Base-by-base conservation (phyloP, 768 basidiomycete species). In the Boletus bicolor region DNA sequence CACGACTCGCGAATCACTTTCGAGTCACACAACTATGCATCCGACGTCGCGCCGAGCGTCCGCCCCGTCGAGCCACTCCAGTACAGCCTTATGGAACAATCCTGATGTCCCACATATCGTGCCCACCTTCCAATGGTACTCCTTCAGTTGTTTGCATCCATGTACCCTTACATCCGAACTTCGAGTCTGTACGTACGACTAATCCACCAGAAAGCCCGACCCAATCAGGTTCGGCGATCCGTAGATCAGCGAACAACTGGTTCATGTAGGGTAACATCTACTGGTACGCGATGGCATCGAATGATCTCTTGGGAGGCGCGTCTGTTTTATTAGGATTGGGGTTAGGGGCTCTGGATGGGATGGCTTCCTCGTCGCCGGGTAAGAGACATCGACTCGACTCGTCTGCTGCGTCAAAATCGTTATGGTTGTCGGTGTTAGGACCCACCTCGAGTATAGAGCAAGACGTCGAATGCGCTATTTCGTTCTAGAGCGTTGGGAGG, bases 201-300 rank as follows among this genome's bases (percentile, higher is more conserved):
- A 86, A 48, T 15, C 86, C 86, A 57, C 84, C 85, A 66, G 86
- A 87, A 51, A 85, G 81, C 2, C 85, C 86, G 19, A 85, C 79
- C 54, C 75, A 74, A 15, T 81, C 81, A 5, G 78, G 78, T 59
- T 82, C 75, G 15, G 83, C 81, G 32, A 85, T 62, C 51, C 77
- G 70, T 0, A 87, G 69, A 38, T 76, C 75, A 11, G 72, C 73
- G 50, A 87, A 78, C 68, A 86, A 79, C 65, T 86, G 76, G 59
- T 87, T 87, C 53, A 87, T 77, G 60, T 85, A 88, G 2, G 86
- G 85, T 49, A 79, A 79, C 35, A 87, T 78, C 59, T 86, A 81
- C 1, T 79, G 78, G 69, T 82, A 84, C 6, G 79, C 76, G n/a
- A 87, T 75, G 17, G 85, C 82, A 57, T 85, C 84, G 42, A 78